Conservation (phyloP, 2,329 filamentous ascomycete species). For the Trematosphaeria pertusa region DNA sequence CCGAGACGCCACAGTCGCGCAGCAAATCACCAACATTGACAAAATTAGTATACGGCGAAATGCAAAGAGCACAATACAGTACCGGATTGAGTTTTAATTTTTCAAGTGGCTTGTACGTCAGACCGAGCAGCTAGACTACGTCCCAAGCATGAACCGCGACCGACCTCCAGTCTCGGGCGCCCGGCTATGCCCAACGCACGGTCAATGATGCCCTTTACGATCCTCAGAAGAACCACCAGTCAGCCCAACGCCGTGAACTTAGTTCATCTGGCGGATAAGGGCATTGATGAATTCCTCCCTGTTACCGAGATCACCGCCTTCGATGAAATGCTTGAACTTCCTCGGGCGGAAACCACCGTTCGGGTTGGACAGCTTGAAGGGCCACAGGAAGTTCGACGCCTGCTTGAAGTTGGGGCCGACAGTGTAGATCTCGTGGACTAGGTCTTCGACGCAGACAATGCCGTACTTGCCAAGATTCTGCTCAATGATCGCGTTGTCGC, state of each 20-base stretch:
- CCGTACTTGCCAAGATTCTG: constrained; percentile 89
- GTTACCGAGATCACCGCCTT: constrained; percentile 99
- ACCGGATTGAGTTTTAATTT: too few species aligned
- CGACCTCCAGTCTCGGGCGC: too few species aligned
- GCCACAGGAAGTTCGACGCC: constrained; percentile 99
- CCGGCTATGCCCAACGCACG: too few species aligned
- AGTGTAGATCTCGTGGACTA: constrained; percentile 98
- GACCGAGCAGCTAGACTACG: too few species aligned
- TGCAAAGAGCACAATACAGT: too few species aligned
- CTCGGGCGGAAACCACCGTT: constrained; percentile 93
- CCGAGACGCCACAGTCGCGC: not conserved
- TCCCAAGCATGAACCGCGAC: too few species aligned
- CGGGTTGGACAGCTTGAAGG: constrained; percentile 99
- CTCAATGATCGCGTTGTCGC: constrained; percentile 98
- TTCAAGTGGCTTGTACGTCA: too few species aligned
- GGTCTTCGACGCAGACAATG: constrained; percentile 98
- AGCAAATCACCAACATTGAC: too few species aligned
- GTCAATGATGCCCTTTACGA: too few species aligned
- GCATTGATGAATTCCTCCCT: constrained; percentile 98
- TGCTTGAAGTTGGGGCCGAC: constrained; percentile 99
- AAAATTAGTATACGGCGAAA: too few species aligned
- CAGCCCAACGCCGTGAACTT: too few species aligned
- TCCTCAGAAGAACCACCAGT: too few species aligned
- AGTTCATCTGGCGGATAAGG: constrained; percentile 99
- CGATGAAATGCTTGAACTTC: constrained; percentile 99